Evolutionary conservation across 805 yeast species (phyloP), one percentile per base, ranked within the genome.

Genomic region (Cyberlindnera subsufficiens): DNA sequence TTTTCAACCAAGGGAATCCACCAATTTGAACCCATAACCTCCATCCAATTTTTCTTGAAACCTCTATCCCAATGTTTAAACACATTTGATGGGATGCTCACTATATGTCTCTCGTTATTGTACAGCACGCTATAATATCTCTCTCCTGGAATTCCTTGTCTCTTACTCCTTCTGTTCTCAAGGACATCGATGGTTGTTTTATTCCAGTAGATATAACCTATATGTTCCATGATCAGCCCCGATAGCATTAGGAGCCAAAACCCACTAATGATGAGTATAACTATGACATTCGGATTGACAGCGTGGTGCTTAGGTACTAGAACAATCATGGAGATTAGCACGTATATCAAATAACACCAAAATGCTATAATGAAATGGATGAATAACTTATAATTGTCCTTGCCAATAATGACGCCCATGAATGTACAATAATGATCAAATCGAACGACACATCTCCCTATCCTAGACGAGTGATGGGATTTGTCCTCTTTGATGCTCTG

Each of bases 361-460:
- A 69, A 60, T 52, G 67, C 65, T 5, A 68, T 34, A 29, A 73
- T 54, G 52, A 73, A 81, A 47, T 75, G 78, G 3, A 80, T 40
- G 53, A 89, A 89, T 25, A 68, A 63, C 39, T 72, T 57, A 57
- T 78, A 78, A 61, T 91, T 90, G 32, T 65, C 59, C 45, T 75
- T 73, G 0, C 96, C 96, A 35, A 90, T 76, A 5, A 78, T 75
- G 0, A 72, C 59, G 1, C 95, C 95, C 0, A 91, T 61, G 82
- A 87, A 88, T 0, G 78, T 56, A 58, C 98, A 90, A 54, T 72
- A 82, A 59, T 90, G 98, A 61, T 90, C 98, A 69, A 86, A 83
- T 44, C 74, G 69, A 0, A 86, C 78, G 0, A 89, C 78, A 56
- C 95, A 87, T 19, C 61, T 55, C 3, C 70, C 72, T 40, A 65